Percentiles rank a stretch among this genome's conserved stretches.
These are phyloP conservation scores for Lipomyces yamanashiensis DNA, from an alignment of 805 yeast genomes.

Conservation along the genomic window DNA sequence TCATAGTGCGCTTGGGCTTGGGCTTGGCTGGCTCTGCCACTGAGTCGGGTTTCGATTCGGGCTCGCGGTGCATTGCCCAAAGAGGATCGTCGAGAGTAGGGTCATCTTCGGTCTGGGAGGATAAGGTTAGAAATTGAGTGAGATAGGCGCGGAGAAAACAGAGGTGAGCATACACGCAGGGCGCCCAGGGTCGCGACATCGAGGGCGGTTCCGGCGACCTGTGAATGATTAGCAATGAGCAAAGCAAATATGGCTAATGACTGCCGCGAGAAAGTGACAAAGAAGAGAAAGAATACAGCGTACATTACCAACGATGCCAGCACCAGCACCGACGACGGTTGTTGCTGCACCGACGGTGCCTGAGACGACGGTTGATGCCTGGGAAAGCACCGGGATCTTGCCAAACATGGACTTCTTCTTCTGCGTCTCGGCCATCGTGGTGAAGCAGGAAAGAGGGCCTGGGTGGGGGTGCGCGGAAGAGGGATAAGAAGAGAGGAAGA, in stretches of 20 bases:
- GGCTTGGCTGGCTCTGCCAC: not conserved
- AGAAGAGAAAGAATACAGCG: not conserved
- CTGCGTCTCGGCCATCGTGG: conserved; percentile 14
- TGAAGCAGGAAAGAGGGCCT: not conserved
- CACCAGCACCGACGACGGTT: conserved; percentile 19
- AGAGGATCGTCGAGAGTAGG: conserved; percentile 30
- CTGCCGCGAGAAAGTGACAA: not conserved
- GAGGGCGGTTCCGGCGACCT: conserved; percentile 33
- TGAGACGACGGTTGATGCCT: conserved; percentile 18
- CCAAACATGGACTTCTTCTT: conserved; percentile 13
- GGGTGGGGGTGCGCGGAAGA: conserved; percentile 2
- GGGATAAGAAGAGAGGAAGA: not conserved
- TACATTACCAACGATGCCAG: conserved; percentile 19
- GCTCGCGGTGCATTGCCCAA: conserved; percentile 30
- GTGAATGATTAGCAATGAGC: not conserved
- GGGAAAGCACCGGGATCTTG: conserved; percentile 21
- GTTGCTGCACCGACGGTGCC: conserved; percentile 24
- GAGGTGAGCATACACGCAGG: conserved; percentile 7
- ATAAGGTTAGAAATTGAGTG: not conserved
- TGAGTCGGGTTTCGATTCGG: not conserved
- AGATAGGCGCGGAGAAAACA: not conserved
- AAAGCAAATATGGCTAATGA: not conserved
- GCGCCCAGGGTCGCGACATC: conserved; percentile 29
- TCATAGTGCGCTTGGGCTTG: conserved; percentile 8
- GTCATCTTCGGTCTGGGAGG: conserved; percentile 17